Base-by-base conservation (phyloP, 352 stramenopile genomes). In the Thalassiosira mediterranea region DNA sequence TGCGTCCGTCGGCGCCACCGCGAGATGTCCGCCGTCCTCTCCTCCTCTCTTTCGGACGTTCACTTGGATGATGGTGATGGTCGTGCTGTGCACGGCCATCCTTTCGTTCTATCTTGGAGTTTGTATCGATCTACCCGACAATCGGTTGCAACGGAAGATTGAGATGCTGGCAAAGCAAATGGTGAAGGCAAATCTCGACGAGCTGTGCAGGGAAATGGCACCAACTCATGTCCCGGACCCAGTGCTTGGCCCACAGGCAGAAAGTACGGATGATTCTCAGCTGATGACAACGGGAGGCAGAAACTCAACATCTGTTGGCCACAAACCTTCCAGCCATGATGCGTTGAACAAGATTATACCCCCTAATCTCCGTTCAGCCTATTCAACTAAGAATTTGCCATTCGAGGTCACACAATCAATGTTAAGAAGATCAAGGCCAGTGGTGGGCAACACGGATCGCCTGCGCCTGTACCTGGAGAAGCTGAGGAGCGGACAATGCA, bases 391-490 rank as follows among this genome's bases (percentile, higher is more conserved):
- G n/a, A n/a, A 42, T 42, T n/a, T 57, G 21, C 38, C 17, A 47
- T 76, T 76, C 47, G 17, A 23, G 5, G 29, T 69, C 17, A 70
- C 67, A n/a, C 38, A 25, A 52, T 65, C 32, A 3, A 77, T 77
- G 58, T 31, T 77, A 23, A 46, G 68, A 47, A 57, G 48, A 47
- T 73, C 64, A 0, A 34, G 72, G 32, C 62, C 72, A 13, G 47
- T 81, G 11, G 70, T 73, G n/a, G 72, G 72, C 17, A 81, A 76
- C 32, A 63, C n/a, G 21, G 42, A 81, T 44, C 49, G 72, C n/a
- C 47, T 81, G 46, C 72, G 72, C 31, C 19, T 26, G 4, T 81
- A 67, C 60, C 54, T 81, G 10, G 32, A 37, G 31, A 81, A 81
- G 58, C 31, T 81, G 42, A 21, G 47, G 48, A 54, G 46, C 19